These are phyloP conservation scores for Saturnispora sanitii DNA, from an alignment of 805 yeast genomes.

Conservation along the genomic window DNA sequence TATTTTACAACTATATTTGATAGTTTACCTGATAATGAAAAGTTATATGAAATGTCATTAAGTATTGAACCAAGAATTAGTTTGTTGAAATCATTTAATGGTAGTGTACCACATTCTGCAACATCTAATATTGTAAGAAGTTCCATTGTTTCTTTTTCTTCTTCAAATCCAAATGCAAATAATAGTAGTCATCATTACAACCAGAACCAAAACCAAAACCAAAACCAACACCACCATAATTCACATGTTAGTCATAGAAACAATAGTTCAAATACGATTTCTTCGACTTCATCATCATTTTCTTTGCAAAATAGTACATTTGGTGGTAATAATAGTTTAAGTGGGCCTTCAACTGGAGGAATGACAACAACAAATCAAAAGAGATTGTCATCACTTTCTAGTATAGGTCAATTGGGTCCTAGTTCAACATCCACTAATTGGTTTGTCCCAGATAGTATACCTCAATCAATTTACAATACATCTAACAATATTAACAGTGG, in stretches of 20 bases:
- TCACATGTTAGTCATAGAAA: background rate
- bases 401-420: too few relatives aligned
- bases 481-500: too few relatives aligned
- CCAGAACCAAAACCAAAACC: background rate
- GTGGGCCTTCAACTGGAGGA: too few relatives aligned
- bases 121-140: background rate
- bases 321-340: too few relatives aligned
- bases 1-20: slow-evolving; percentile 44
- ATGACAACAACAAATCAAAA: too few relatives aligned
- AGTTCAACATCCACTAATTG: background rate
- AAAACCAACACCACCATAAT: background rate
- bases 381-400: too few relatives aligned
- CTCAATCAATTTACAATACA: too few relatives aligned
- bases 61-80: slow-evolving; percentile 64
- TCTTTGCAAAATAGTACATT: too few relatives aligned
- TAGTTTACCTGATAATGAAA: slow-evolving; percentile 65
- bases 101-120: background rate
- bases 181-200: background rate
- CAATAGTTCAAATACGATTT: background rate
- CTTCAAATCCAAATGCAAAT: background rate
- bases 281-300: background rate
- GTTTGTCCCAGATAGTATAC: too few relatives aligned
- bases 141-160: background rate
- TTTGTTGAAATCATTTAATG: slow-evolving; percentile 16
- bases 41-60: slow-evolving; percentile 67